These are phyloP conservation scores for Stachybotrys echinatus DNA, from an alignment of 2,329 filamentous ascomycete species.

Conservation along the genomic window DNA sequence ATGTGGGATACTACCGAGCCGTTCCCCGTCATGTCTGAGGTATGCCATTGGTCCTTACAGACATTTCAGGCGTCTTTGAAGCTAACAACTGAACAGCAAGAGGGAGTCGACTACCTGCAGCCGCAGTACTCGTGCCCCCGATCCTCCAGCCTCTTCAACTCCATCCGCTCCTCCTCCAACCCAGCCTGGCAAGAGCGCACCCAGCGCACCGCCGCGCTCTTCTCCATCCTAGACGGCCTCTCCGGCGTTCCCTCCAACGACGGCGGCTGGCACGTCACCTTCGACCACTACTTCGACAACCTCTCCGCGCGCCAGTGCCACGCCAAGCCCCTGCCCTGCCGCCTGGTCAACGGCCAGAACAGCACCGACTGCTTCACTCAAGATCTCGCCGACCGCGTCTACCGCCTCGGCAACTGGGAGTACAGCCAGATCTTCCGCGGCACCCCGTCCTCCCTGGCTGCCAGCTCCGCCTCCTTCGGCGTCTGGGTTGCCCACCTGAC, in stretches of 20 bases:
- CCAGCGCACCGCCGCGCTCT: constrained; percentile 48
- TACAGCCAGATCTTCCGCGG: constrained; percentile 76
- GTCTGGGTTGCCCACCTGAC: constrained; percentile 72
- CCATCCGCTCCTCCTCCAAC: constrained; percentile 38
- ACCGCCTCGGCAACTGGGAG: constrained; percentile 74
- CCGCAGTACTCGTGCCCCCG: constrained; percentile 63
- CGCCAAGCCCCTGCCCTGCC: constrained; percentile 65
- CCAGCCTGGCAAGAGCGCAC: constrained; percentile 61
- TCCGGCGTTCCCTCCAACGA: constrained; percentile 57
- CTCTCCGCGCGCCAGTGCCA: constrained; percentile 76
- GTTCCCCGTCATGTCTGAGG: constrained; percentile 43
- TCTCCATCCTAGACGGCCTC: constrained; percentile 56
- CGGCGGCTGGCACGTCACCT: constrained; percentile 61
- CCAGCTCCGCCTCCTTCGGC: constrained; percentile 58
- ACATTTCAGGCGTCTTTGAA: not conserved
- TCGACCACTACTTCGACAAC: constrained; percentile 84
- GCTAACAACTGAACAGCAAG: constrained; percentile 26
- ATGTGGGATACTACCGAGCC: constrained; percentile 51
- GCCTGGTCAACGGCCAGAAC: constrained; percentile 36
- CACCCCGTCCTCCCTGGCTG: constrained; percentile 53
- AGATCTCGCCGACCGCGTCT: constrained; percentile 61
- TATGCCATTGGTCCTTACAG: constrained; percentile 7
- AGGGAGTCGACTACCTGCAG: constrained; percentile 65
- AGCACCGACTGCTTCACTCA: constrained; percentile 57
- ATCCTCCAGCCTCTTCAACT: constrained; percentile 35